Conservation (phyloP, 2,329 filamentous ascomycete genomes). For the Trichoderma koningiopsis region DNA sequence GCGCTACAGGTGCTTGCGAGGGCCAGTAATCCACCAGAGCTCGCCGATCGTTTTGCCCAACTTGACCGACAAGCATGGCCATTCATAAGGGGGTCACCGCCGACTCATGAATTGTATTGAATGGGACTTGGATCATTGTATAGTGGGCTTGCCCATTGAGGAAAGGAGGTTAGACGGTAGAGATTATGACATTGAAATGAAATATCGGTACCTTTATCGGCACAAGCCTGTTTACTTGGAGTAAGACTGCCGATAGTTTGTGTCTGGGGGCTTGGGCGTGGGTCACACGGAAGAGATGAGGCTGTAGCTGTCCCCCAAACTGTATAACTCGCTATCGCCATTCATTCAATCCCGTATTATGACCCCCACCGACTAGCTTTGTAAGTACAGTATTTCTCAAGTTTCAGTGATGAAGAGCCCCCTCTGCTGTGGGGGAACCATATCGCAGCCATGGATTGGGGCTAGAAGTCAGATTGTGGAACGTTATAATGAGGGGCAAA, state of each 20-base stretch:
- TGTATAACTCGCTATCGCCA: not conserved
- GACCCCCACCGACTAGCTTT: conserved; percentile 8
- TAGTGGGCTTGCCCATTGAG: not conserved
- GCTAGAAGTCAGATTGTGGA: not conserved
- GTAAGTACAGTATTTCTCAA: not conserved
- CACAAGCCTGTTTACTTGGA: not conserved
- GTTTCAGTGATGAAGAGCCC: conserved; percentile 2
- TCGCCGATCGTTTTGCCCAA: not conserved
- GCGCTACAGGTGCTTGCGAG: conserved; percentile 45
- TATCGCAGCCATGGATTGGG: not conserved
- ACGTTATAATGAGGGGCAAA: conserved; percentile 18
- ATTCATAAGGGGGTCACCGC: not conserved
- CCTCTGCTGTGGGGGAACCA: conserved; percentile 8
- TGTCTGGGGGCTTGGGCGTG: not conserved
- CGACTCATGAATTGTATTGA: not conserved
- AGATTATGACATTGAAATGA: not conserved
- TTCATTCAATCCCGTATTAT: not conserved
- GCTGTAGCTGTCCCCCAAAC: not conserved
- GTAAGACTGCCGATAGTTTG: not conserved
- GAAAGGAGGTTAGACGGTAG: not conserved
- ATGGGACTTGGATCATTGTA: not conserved
- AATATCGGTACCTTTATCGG: not conserved
- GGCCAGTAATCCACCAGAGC: not conserved
- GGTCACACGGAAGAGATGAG: not conserved
- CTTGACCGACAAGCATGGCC: not conserved